These are phyloP conservation scores for Narthecium ossifragum DNA, from an alignment of 106 monocot species.

Conservation along the genomic window DNA sequence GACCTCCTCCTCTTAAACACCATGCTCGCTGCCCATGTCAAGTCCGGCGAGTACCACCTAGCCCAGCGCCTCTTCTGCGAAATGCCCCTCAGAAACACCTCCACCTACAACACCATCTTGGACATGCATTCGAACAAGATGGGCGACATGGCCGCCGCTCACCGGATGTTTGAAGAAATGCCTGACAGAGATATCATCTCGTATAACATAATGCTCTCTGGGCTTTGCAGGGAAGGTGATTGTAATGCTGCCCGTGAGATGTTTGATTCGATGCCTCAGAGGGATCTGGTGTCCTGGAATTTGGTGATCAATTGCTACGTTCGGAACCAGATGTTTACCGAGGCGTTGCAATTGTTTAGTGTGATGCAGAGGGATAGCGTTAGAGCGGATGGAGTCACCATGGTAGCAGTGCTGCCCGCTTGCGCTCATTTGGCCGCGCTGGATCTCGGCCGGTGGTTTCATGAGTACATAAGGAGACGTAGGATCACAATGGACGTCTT, in stretches of 20 bases:
- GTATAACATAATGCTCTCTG: neutral
- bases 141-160: neutral
- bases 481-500: neutral
- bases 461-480: neutral
- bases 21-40: neutral
- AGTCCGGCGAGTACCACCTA: neutral
- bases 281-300: neutral
- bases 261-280: neutral
- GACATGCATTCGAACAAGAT: neutral
- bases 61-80: neutral
- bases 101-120: neutral
- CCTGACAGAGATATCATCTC: neutral
- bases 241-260: neutral
- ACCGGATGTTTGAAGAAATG: neutral
- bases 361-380: neutral
- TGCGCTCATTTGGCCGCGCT: neutral
- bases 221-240: neutral
- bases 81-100: neutral
- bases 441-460: neutral
- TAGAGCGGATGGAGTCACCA: neutral
- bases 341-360: neutral
- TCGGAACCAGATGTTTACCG: neutral
- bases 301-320: neutral
- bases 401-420: neutral
- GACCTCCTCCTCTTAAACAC: neutral